These are phyloP conservation scores for Coemansia sp. DNA, from an alignment of 192 early-diverging fungal genomes.

Conservation along the genomic window DNA sequence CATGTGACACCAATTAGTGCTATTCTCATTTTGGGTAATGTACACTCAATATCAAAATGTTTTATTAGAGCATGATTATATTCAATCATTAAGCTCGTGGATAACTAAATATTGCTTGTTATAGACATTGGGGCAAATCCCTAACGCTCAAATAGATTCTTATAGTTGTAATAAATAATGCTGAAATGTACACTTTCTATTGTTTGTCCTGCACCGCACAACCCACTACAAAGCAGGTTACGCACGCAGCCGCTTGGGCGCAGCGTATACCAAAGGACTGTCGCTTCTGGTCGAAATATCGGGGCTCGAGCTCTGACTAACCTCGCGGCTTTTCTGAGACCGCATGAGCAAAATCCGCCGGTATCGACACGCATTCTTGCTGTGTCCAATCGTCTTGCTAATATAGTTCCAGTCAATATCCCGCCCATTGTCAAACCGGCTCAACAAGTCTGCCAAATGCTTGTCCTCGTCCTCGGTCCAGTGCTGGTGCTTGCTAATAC, in stretches of 20 bases:
- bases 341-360: conserved; percentile 36
- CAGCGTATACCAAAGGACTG: neutral
- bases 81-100: too few species aligned
- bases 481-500: conserved; percentile 50
- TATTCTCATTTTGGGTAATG: neutral
- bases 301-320: neutral
- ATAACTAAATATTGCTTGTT: neutral
- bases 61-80: too few species aligned
- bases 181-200: neutral
- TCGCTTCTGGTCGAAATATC: neutral
- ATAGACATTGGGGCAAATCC: neutral
- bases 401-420: conserved; percentile 52
- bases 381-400: conserved; percentile 43
- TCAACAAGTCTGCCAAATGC: conserved; percentile 23
- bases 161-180: too few species aligned
- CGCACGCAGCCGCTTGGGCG: neutral
- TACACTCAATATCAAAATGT: too few species aligned
- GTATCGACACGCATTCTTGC: conserved; percentile 49
- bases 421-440: conserved; percentile 16
- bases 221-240: neutral
- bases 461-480: conserved; percentile 42
- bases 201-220: neutral
- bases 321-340: conserved; percentile 6
- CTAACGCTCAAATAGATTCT: too few species aligned
- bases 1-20: neutral